Evolutionary conservation across 352 stramenopile species (phyloP).

Genomic region (Pythium rishiriense): DNA sequence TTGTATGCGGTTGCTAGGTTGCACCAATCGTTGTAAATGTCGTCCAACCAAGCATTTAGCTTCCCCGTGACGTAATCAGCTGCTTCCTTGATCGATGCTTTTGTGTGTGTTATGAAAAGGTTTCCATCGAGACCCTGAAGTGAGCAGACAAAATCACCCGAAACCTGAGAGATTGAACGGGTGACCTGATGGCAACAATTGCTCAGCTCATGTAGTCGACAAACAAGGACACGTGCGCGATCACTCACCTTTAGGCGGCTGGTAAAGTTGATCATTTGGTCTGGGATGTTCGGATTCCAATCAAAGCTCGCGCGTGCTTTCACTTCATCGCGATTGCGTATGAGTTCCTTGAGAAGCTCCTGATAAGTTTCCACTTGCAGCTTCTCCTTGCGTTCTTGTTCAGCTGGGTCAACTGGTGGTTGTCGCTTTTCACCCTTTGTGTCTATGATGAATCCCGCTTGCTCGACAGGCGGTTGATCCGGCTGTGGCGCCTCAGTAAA

Average conservation of each 20-base stretch:
- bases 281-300: constrained; percentile 35
- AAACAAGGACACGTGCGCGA: not conserved
- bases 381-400: constrained; percentile 39
- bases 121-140: constrained; percentile 37
- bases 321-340: constrained; percentile 45
- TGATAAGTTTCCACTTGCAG: constrained; percentile 56
- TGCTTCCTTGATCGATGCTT: constrained; percentile 26
- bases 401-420: constrained; percentile 24
- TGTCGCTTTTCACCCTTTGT: constrained; percentile 40
- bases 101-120: constrained; percentile 37
- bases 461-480: not conserved
- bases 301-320: constrained; percentile 36
- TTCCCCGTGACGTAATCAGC: constrained; percentile 7
- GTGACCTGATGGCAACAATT: constrained; percentile 4
- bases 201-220: no score
- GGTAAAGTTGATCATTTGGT: constrained; percentile 29
- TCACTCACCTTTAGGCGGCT: constrained; percentile 29
- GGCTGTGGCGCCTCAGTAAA: not conserved
- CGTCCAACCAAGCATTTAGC: constrained; percentile 39
- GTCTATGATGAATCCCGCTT: constrained; percentile 51
- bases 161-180: constrained; percentile 17
- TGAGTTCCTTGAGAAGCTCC: constrained; percentile 54
- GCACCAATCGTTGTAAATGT: constrained; percentile 53
- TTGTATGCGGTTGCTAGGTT: constrained; percentile 48
- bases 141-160: constrained; percentile 31